These are phyloP conservation scores for Vicia villosa DNA, from an alignment of 306 rosid genomes.

Conservation along the genomic window DNA sequence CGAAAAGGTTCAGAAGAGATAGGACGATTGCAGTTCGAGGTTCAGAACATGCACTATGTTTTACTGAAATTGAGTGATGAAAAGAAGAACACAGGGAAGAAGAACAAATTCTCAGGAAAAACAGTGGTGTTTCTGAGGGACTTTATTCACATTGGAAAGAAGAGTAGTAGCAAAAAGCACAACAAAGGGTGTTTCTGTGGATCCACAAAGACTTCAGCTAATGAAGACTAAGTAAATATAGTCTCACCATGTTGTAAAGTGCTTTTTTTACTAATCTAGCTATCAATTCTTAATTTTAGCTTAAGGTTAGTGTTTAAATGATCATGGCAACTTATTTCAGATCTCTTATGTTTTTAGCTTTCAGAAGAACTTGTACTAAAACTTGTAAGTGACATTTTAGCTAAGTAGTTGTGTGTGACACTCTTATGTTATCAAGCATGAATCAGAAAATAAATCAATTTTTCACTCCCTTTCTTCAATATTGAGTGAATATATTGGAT, in stretches of 20 bases:
- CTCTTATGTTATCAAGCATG: constrained; percentile 28
- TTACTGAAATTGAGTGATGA: constrained; percentile 72
- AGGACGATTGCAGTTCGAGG: constrained; percentile 79
- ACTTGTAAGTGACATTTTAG: constrained; percentile 30
- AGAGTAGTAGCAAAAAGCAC: constrained; percentile 48
- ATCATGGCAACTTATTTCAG: constrained; percentile 40
- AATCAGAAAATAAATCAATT: background rate
- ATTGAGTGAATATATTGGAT: background rate
- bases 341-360: constrained; percentile 44
- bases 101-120: constrained; percentile 57
- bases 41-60: constrained; percentile 80
- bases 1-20: constrained; percentile 73
- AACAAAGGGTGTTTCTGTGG: constrained; percentile 68
- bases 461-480: constrained; percentile 15
- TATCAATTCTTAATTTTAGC: constrained; percentile 42
- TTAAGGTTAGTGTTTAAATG: constrained; percentile 35
- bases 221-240: constrained; percentile 55
- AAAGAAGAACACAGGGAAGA: constrained; percentile 57
- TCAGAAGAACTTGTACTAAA: constrained; percentile 16
- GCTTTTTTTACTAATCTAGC: constrained; percentile 38
- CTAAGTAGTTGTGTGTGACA: constrained; percentile 23
- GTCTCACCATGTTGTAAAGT: constrained; percentile 40
- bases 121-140: constrained; percentile 74
- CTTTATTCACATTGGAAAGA: constrained; percentile 67
- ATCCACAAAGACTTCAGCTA: constrained; percentile 65